These are phyloP conservation scores for Pythium monospermum DNA, from an alignment of 352 stramenopile genomes.

Conservation along the genomic window DNA sequence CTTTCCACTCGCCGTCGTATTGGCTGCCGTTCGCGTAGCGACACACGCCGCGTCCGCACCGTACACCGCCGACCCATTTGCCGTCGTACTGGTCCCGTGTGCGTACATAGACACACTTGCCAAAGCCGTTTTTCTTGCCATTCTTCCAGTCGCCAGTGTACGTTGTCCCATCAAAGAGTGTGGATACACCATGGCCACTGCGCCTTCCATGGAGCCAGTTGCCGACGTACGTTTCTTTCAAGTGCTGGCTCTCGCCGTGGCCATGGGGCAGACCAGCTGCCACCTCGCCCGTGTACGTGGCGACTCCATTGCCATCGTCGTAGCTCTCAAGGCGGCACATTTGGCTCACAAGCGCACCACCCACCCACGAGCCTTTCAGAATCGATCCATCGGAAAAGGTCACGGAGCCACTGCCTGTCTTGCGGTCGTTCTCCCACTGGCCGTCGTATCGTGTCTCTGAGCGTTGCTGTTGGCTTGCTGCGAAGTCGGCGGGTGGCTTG, in stretches of 20 bases:
- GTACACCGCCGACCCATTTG: conserved; percentile 80
- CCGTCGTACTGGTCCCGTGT: conserved; percentile 68
- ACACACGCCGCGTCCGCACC: conserved; percentile 54
- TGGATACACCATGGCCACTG: conserved; percentile 44
- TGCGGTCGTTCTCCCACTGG: conserved; percentile 54
- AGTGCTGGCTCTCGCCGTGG: conserved; percentile 42
- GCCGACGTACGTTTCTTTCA: conserved; percentile 46
- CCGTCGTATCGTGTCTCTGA: conserved; percentile 59
- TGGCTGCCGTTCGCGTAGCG: conserved; percentile 54
- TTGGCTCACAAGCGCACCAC: conserved; percentile 14
- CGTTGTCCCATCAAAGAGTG: conserved; percentile 66
- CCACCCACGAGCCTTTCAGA: conserved; percentile 35
- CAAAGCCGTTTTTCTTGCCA: conserved; percentile 81
- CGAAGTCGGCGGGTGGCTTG: not conserved
- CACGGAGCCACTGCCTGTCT: conserved; percentile 54
- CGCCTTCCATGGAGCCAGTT: conserved; percentile 42
- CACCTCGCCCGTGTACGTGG: conserved; percentile 46
- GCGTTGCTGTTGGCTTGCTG: not conserved
- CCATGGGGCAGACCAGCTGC: conserved; percentile 43
- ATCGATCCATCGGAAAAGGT: conserved; percentile 49
- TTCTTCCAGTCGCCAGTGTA: conserved; percentile 84
- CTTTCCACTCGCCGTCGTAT: conserved; percentile 82
- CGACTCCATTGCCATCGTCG: conserved; percentile 41
- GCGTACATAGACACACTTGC: conserved; percentile 46
- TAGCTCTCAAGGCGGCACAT: conserved; percentile 38